Conservation (phyloP, 139 green algal genomes). For the Dunaliella sp. region DNA sequence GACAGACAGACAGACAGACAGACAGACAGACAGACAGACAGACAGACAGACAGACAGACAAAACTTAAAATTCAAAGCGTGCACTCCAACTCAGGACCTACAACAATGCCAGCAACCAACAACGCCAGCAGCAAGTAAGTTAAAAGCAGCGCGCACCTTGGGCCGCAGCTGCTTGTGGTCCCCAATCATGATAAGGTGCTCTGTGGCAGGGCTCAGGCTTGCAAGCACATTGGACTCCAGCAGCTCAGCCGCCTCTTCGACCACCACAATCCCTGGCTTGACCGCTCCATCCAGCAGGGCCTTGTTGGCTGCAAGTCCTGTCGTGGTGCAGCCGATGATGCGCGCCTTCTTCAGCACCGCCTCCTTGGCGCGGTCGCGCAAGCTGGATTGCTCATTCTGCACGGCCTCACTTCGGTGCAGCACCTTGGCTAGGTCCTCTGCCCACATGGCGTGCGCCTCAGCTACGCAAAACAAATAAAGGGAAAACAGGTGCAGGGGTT, state of each 20-base stretch:
- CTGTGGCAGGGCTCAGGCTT: constrained; percentile 44
- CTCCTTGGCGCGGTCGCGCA: background rate
- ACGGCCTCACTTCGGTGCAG: background rate
- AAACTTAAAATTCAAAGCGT: too few species aligned
- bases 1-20: too few species aligned
- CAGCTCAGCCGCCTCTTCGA: constrained; percentile 82
- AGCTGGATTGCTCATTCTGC: background rate
- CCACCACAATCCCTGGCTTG: constrained; percentile 53
- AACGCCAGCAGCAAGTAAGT: background rate
- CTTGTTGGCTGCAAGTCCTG: constrained; percentile 42
- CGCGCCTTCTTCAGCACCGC: constrained; percentile 1
- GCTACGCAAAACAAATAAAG: background rate
- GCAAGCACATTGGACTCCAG: constrained; percentile 75
- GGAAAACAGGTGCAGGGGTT: too few species aligned
- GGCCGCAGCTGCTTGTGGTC: constrained; percentile 78
- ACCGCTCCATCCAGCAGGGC: constrained; percentile 12
- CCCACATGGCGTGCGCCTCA: background rate
- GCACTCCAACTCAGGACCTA: too few species aligned
- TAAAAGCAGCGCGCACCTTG: constrained; percentile 36
- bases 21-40: too few species aligned
- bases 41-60: too few species aligned
- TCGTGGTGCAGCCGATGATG: constrained; percentile 51
- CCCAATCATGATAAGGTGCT: constrained; percentile 60
- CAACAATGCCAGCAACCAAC: too few species aligned
- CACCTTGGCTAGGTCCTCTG: background rate